Evolutionary conservation across 75 land plant species (phyloP), one percentile per base, ranked within the genome.

Genomic region (Sequoiadendron giganteum): DNA sequence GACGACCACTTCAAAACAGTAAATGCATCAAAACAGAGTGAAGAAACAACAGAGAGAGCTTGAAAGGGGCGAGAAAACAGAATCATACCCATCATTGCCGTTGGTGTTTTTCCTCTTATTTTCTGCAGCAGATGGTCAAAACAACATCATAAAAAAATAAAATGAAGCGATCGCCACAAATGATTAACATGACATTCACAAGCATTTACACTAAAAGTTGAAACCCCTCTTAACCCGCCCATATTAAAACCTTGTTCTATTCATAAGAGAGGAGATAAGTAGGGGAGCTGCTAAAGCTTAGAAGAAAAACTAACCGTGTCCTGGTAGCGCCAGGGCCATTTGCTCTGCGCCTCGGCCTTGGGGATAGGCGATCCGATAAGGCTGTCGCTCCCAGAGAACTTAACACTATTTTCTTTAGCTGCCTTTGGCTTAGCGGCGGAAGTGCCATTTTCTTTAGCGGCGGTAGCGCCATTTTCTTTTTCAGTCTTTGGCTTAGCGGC

Each of bases 251-350:
- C 78, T 36, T 34, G 40, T 16, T 32, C 15, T 39, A 16, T 11
- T 16, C 40, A 77, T 0, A 77, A 36, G 38, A 36, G 38, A 36
- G 38, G 38, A 36, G 0, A 7, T 15, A 36, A 42, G 5, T 5
- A 38, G 45, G 3, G 40, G 45, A 5, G 38, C 68, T 0, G 43
- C 28, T 52, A 55, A 87, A 72, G 48, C 9, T 21, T 11, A 42
- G 18, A 34, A 11, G 39, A 18, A 85, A 68, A 85, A 43, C 40
- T 54, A 30, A 92, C 93, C 93, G 90, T 86, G 54, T 89, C 40
- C 40, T 82, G 87, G 73, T 90, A 95, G n/a, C 91, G 91, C 83
- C 88, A 85, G 40, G 90, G 93, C 94, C 94, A 95, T 18, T 87
- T 89, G 30, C 85, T 42, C 81, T 73, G 84, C 72, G 96, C 96